These are phyloP conservation scores for Rhizopus arrhizus DNA, from an alignment of 371 early-diverging fungal genomes.

Conservation along the genomic window DNA sequence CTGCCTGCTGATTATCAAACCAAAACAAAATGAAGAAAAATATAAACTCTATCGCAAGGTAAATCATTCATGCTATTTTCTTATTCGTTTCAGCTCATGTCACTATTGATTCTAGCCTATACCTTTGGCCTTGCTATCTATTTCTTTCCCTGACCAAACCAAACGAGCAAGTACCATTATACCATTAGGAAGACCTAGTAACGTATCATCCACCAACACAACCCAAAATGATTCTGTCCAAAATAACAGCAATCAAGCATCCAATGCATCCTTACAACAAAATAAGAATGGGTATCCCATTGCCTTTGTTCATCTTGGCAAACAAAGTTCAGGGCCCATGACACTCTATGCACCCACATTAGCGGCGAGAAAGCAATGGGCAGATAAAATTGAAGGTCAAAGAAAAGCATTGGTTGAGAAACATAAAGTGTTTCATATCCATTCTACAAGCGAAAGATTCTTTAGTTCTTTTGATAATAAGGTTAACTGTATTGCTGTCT, in stretches of 20 bases:
- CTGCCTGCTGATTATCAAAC: constrained; percentile 76
- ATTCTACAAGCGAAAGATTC: constrained; percentile 36
- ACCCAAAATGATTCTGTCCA: neutral
- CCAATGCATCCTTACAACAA: constrained; percentile 7
- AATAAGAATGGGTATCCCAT: constrained; percentile 62
- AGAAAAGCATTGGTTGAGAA: constrained; percentile 61
- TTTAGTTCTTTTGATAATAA: constrained; percentile 36
- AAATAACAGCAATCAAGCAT: neutral
- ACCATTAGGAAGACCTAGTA: constrained; percentile 36
- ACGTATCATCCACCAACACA: constrained; percentile 15
- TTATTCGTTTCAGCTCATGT: no score
- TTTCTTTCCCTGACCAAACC: constrained; percentile 64
- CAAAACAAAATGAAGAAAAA: constrained; percentile 43
- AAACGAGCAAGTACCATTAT: constrained; percentile 43
- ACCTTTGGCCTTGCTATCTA: constrained; percentile 71
- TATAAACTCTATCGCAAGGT: constrained; percentile 50
- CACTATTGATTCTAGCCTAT: constrained; percentile 70
- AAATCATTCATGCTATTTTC: neutral
- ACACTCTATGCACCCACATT: constrained; percentile 75
- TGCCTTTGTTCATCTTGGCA: constrained; percentile 77
- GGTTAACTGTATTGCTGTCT: constrained; percentile 40
- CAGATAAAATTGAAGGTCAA: constrained; percentile 79
- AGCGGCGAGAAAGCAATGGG: constrained; percentile 81
- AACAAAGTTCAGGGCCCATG: constrained; percentile 62
- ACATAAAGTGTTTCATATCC: constrained; percentile 63